Base-by-base conservation (phyloP, 1,284 basidiomycete genomes). In the Sutorius eximius region DNA sequence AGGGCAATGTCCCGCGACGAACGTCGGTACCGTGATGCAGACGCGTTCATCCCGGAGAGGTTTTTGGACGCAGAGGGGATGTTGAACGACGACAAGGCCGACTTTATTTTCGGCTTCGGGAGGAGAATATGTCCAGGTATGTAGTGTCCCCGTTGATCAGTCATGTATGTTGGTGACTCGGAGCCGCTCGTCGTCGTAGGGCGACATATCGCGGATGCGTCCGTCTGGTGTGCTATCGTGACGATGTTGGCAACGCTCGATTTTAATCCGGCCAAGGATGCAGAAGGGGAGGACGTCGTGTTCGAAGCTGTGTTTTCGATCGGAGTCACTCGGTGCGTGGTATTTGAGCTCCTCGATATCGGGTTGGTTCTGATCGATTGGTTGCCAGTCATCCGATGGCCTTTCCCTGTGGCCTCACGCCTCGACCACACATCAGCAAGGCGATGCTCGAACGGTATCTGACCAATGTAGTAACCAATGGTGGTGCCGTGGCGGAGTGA, bases 1-100 rank as follows among this genome's bases (percentile, higher is more conserved):
- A 66, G 68, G 68, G 67, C 52, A 15, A 69, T 70, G 45, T 50
- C 62, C 6, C 57, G 58, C 4, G 56, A 70, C 37, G 65, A 65
- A 55, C 41, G 11, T 16, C 52, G 55, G 41, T 67, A 67, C 12
- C 58, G 56, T 2, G 20, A 66, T 41, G 34, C 68, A 15, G 50
- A 67, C 30, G 20, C 41, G 5, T 67, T 69, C 27, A 55, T 55
- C 12, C 68, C 68, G 0, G 63, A 67, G 45, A 55, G 65, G 20
- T 69, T 69, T 34, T 54, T 69, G 15, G 57, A 48, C 2, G 42
- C 52, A 2, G 42, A 62, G 8, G 65, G 61, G 3, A 27, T 49
- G 45, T 30, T 71, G 10, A 69, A 33, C 3, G 47, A 57, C 13
- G 54, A 67, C 38, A 27, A 45, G 5, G n/a, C 50, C 16, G 45